Base-by-base conservation (phyloP, 2,329 filamentous ascomycete species). In the Chalara sp. region DNA sequence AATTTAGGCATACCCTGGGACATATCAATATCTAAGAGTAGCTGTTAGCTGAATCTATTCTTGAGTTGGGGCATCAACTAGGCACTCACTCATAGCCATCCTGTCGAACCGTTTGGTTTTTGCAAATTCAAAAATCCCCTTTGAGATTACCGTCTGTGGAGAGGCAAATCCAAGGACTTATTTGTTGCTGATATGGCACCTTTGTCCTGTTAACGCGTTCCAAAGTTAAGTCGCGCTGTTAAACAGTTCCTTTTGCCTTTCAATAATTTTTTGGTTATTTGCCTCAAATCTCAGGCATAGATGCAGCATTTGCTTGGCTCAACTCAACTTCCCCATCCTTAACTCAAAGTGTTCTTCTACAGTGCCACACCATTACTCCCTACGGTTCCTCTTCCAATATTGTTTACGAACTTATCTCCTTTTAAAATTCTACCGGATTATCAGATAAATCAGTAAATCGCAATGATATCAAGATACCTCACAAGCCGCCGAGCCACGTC, bases 1-100 rank as follows among this genome's bases (percentile, higher is more conserved):
- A 54, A 51, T 2, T 2, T 13, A 10, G 13, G 59, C 68, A 65
- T 87, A 92, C 87, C 87, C 70, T 91, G 89, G 57, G 85, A 86
- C 73, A 91, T 75, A 75, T 92, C 87, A 68, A 92, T 76, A 75
- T 92, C 87, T 91, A 65, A 35, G 42, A 58, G 48, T 44, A 33
- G 42, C 49, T 42, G 54, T 63, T 59, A 61, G 62, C 60, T 55
- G 28, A 39, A 58, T 51, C 51, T 59, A 46, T 48, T 45, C 2
- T 10, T 45, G 43, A n/a, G 39, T 37, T n/a, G 21, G 29, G 39
- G 42, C 32, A 47, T 53, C 47, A 55, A 47, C 44, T 51, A 50
- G 45, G 44, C 50, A 70, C 78, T 57, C 74, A 82, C 79, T 79
- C 76, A 82, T 75, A 56, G 78, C 77, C 78, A 81, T 81, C 49